Conservation (phyloP, 2,329 filamentous ascomycete species). For the Ophiostoma piceae region DNA sequence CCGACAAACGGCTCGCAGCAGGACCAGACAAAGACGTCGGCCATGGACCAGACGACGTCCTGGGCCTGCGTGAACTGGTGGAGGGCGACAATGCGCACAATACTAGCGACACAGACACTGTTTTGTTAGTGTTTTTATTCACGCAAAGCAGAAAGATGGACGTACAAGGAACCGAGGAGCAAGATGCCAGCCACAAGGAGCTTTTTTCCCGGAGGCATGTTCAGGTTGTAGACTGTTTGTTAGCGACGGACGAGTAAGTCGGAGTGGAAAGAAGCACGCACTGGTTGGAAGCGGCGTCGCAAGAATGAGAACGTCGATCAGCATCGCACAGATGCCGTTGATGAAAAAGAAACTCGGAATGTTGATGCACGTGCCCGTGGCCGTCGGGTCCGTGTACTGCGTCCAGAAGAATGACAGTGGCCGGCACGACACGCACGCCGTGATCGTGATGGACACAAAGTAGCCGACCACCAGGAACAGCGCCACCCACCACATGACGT, state of each 20-base stretch:
- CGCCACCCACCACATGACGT: neutral
- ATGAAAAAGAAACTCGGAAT: neutral
- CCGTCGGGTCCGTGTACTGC: neutral
- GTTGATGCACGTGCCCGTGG: conserved; percentile 2
- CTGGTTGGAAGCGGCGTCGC: neutral
- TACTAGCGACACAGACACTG: neutral
- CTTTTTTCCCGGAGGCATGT: neutral
- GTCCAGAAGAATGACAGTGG: neutral
- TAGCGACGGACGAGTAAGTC: neutral
- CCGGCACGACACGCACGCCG: neutral
- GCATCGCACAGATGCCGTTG: conserved; percentile 6
- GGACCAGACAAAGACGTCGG: conserved; percentile 7
- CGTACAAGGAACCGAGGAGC: conserved; percentile 6
- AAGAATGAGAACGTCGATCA: neutral
- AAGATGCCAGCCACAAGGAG: neutral
- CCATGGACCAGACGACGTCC: conserved; percentile 3
- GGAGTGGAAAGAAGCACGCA: no score
- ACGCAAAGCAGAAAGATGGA: neutral
- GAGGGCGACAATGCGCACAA: neutral
- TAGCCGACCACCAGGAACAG: conserved; percentile 4
- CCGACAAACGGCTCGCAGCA: conserved; percentile 9
- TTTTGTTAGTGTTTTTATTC: neutral
- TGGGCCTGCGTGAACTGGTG: neutral
- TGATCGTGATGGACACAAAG: neutral
- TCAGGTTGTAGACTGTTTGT: conserved; percentile 6